These are phyloP conservation scores for Xylaria sp. DNA, from an alignment of 2,329 filamentous ascomycete genomes.

Conservation along the genomic window DNA sequence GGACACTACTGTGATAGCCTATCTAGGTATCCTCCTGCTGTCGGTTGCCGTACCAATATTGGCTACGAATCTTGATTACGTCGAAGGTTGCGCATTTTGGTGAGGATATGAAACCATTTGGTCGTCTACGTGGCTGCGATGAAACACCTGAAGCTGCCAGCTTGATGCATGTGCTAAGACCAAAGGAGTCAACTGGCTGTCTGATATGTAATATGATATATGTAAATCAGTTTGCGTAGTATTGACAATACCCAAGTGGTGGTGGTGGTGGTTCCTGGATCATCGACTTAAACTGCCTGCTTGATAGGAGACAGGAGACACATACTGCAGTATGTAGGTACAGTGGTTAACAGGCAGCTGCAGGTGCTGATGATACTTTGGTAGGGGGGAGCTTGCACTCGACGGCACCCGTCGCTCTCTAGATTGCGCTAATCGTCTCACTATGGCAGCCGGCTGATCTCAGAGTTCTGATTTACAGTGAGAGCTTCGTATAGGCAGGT, in stretches of 20 bases:
- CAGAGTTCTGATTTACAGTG: background rate
- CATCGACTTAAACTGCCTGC: background rate
- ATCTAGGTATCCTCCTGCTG: background rate
- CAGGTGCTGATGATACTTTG: background rate
- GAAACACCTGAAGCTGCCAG: slow-evolving; percentile 24
- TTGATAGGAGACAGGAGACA: background rate
- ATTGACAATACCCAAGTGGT: background rate
- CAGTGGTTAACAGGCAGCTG: background rate
- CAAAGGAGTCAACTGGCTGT: slow-evolving; percentile 13
- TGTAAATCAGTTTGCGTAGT: slow-evolving; percentile 7
- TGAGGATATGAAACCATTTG: slow-evolving; percentile 14
- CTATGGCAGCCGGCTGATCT: slow-evolving; percentile 9
- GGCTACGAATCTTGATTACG: slow-evolving; percentile 3
- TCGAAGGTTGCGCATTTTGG: slow-evolving; percentile 11
- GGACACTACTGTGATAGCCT: background rate
- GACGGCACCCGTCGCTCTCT: background rate
- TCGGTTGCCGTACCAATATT: background rate
- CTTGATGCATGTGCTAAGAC: slow-evolving; percentile 18
- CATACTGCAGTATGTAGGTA: slow-evolving; percentile 3
- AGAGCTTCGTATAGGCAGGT: slow-evolving; percentile 14
- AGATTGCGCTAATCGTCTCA: slow-evolving; percentile 18
- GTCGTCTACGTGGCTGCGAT: slow-evolving; percentile 28
- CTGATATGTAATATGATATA: background rate
- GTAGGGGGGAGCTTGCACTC: background rate
- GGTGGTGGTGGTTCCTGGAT: background rate